phyloP scores from a whole-genome alignment of 1,139 yeast genomes.

The Candida tetrigidarum region DNA sequence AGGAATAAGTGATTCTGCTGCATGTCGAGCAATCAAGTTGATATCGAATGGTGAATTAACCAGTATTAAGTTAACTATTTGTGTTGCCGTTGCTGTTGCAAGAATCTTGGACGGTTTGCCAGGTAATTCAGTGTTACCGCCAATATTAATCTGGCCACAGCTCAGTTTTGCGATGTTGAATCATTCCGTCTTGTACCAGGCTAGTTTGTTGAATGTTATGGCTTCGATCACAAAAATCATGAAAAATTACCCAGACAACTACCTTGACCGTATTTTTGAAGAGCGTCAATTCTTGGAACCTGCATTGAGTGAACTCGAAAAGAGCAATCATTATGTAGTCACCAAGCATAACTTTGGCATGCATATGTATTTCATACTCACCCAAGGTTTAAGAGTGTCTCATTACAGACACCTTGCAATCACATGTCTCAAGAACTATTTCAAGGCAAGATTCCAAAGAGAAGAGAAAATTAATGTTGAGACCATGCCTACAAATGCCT shows the following conservation, averaged over 20 bases:
- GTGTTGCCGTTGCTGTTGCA: conserved; percentile 53
- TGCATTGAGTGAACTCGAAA: conserved; percentile 51
- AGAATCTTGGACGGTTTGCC: conserved; percentile 68
- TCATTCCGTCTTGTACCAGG: conserved; percentile 51
- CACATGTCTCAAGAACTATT: conserved; percentile 51
- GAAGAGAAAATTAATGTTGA: conserved; percentile 11
- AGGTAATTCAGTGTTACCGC: conserved; percentile 54
- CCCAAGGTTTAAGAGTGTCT: conserved; percentile 68
- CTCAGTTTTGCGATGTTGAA: conserved; percentile 41
- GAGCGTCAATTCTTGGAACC: conserved; percentile 45
- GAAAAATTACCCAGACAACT: conserved; percentile 26
- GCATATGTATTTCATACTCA: conserved; percentile 53
- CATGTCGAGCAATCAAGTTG: conserved; percentile 47
- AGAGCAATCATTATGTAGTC: conserved; percentile 43
- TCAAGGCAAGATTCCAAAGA: conserved; percentile 45
- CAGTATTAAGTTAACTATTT: conserved; percentile 40
- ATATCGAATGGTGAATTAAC: conserved; percentile 24
- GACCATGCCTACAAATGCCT: conserved; percentile 23
- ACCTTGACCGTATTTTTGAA: conserved; percentile 37
- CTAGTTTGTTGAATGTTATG: conserved; percentile 50
- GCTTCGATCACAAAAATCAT: conserved; percentile 32
- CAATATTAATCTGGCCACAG: conserved; percentile 69
- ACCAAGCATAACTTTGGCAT: conserved; percentile 56
- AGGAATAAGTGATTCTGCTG: conserved; percentile 66
- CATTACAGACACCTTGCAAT: conserved; percentile 63